Base-by-base conservation (phyloP, 2,329 filamentous ascomycete genomes). In the Zymoseptoria brevis region DNA sequence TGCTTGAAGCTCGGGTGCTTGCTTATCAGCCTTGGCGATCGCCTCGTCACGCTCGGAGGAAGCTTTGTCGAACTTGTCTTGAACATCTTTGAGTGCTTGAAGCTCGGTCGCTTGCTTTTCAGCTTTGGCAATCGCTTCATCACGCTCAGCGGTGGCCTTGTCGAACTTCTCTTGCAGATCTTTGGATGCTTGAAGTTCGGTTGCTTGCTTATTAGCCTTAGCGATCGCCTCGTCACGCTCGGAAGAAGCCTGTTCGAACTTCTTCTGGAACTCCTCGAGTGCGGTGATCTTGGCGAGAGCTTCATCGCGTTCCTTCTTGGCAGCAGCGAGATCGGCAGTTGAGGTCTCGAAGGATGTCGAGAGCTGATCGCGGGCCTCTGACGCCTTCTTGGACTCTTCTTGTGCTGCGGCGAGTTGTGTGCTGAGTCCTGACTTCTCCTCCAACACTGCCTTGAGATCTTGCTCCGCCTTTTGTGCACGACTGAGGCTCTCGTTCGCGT, bases 351-450 rank as follows among this genome's bases (percentile, higher is more conserved):
- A 56, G 56, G 60, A 57, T 21, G 59, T 54, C 19, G 57, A 54
- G 8, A 58, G 41, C 16, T 61, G 56, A n/a, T 55, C 52, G 5
- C 50, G 56, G 6, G 56, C n/a, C 9, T 60, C 60, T 8, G 13
- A 24, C 26, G 50, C 35, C 13, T 57, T 57, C 30, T 58, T 48
- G 35, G 56, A 41, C 35, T 29, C 21, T 41, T 57, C 57, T 21
- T 63, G 58, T 52, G 60, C 58, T 26, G 58, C 61, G 51, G 59
- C 57, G 24, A 63, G 48, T 50, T 63, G 60, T 22, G 61, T 50
- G 6, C 29, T 22, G 54, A 63, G 61, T 11, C 51, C 22, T 8
- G 59, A 53, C 19, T 61, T 63, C 57, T 63, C 59, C 61, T 58
- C 54, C 22, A 61, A 50, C 26, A 57, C 63, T n/a, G 62, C 56